These are phyloP conservation scores for Xylaria sp. DNA, from an alignment of 2,329 filamentous ascomycete genomes.

Conservation along the genomic window DNA sequence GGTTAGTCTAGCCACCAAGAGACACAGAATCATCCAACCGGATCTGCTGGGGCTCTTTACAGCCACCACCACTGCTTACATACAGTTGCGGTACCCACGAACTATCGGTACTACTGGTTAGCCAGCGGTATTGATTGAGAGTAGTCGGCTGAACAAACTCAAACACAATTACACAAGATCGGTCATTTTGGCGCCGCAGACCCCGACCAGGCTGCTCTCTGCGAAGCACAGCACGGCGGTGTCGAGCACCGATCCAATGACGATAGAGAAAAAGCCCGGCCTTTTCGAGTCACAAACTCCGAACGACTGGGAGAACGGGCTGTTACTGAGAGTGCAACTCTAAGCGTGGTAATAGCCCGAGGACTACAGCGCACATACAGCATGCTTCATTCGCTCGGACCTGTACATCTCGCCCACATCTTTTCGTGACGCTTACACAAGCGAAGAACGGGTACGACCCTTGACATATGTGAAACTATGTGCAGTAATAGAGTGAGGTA, in stretches of 20 bases:
- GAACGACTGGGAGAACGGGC: background rate
- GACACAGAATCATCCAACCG: constrained; percentile 23
- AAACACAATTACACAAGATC: background rate
- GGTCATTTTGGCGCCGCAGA: background rate
- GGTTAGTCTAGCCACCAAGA: constrained; percentile 9
- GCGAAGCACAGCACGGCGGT: constrained; percentile 10
- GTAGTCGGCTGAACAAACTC: background rate
- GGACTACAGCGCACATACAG: background rate
- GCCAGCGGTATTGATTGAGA: background rate
- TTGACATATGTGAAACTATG: constrained; percentile 14
- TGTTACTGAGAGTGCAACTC: background rate
- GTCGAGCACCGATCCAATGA: constrained; percentile 7
- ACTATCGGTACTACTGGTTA: background rate
- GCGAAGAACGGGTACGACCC: background rate
- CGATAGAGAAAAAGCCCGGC: background rate
- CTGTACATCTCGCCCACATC: background rate
- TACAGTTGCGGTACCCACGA: background rate
- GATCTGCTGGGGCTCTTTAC: constrained; percentile 25
- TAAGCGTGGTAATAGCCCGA: background rate
- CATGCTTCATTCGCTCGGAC: background rate
- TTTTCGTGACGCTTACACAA: background rate
- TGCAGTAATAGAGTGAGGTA: background rate
- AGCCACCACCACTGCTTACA: constrained; percentile 31
- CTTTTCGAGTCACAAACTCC: background rate
- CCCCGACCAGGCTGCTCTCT: background rate